phyloP scores from a whole-genome alignment of 768 basidiomycete species.

The Amanita muscaria region DNA sequence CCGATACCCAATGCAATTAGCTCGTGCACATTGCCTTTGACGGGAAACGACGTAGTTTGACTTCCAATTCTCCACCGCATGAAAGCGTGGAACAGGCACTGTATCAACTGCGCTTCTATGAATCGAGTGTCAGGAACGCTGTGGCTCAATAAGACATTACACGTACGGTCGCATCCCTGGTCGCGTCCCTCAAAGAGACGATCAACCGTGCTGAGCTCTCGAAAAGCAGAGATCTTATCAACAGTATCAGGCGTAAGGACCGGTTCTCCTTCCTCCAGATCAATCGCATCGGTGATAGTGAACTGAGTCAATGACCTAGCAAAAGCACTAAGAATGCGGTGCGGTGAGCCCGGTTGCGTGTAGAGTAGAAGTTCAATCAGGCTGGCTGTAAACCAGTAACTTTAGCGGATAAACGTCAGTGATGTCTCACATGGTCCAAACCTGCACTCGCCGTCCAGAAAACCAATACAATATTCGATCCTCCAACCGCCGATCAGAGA shows the following conservation, averaged over 20 bases:
- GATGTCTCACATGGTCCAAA: neutral
- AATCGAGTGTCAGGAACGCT: constrained; percentile 1
- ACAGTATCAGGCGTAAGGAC: constrained; percentile 2
- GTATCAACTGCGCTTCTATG: constrained; percentile 6
- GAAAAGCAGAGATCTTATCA: constrained; percentile 2
- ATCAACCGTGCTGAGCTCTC: constrained; percentile 1
- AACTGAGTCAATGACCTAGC: constrained; percentile 12
- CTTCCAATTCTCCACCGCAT: constrained; percentile 14
- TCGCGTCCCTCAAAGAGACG: constrained; percentile 2
- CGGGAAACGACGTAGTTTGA: constrained; percentile 7
- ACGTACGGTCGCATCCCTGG: constrained; percentile 7
- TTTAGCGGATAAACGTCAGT: constrained; percentile 6
- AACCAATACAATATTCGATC: constrained; percentile 15
- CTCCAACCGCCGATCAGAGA: constrained; percentile 11
- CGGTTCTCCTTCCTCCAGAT: constrained; percentile 12
- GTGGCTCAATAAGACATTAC: constrained; percentile 6
- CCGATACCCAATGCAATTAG: constrained; percentile 12
- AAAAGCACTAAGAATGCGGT: constrained; percentile 13
- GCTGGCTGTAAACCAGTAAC: constrained; percentile 12
- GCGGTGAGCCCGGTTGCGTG: constrained; percentile 9
- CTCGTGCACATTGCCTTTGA: constrained; percentile 10
- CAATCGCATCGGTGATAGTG: constrained; percentile 13
- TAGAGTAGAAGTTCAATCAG: constrained; percentile 14
- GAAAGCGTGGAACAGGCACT: constrained; percentile 9
- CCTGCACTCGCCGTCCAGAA: neutral